Conservation (phyloP, 768 basidiomycete species). For the Suillus subluteus region DNA sequence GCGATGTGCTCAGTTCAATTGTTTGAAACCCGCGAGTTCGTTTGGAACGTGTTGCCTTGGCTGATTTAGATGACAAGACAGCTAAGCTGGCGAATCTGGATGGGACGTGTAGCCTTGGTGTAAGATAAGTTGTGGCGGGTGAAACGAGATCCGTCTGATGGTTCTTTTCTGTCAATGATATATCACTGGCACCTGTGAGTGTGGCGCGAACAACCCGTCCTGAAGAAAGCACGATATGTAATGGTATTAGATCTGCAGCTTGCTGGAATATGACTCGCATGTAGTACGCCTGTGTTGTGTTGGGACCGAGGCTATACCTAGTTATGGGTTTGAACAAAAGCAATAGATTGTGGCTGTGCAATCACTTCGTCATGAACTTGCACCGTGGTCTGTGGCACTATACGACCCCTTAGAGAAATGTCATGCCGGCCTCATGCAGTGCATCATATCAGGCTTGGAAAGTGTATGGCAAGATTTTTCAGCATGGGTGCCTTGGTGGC, state of each 20-base stretch:
- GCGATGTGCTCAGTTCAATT: not conserved
- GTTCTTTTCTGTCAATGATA: not conserved
- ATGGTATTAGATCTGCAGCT: not conserved
- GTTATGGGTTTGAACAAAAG: not conserved
- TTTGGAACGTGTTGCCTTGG: not conserved
- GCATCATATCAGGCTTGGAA: not conserved
- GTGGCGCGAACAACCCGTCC: not conserved
- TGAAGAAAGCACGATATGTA: not conserved
- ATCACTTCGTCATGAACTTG: not conserved
- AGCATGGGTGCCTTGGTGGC: not conserved
- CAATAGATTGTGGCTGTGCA: not conserved
- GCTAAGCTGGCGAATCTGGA: not conserved
- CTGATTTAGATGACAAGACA: not conserved
- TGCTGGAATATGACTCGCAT: not conserved
- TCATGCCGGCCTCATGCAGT: not conserved
- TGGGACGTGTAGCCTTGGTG: not conserved
- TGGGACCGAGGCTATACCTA: not conserved
- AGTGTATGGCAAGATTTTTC: not conserved
- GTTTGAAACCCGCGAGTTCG: not conserved
- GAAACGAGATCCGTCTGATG: not conserved
- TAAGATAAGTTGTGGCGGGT: not conserved
- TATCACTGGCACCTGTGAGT: not conserved
- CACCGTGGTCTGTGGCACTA: not conserved
- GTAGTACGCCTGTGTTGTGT: not conserved
- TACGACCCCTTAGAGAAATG: not conserved